Percentiles rank a stretch among this genome's conserved stretches.
Conservation (phyloP, 139 green algal species). For the Medakamo hakoo region DNA sequence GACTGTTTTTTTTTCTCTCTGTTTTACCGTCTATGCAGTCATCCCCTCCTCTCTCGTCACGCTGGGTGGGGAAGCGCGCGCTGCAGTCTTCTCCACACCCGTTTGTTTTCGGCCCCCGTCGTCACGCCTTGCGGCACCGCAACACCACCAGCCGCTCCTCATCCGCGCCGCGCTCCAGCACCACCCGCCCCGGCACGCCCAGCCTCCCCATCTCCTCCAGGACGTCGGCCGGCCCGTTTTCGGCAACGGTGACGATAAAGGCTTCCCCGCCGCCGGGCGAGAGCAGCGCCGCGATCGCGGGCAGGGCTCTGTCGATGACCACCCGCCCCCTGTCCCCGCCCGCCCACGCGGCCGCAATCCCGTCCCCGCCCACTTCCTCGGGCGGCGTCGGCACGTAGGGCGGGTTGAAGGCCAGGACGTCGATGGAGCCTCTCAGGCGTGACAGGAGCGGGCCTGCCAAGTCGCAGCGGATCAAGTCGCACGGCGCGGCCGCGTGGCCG, state of each 20-base stretch:
- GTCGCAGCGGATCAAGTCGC: conserved; percentile 31
- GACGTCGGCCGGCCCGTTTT: conserved; percentile 49
- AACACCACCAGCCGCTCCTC: conserved; percentile 49
- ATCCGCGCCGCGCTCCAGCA: conserved; percentile 31
- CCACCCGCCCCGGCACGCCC: conserved; percentile 20
- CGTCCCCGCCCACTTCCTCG: conserved; percentile 50
- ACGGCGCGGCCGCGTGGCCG: conserved; percentile 6
- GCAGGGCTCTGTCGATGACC: conserved; percentile 72
- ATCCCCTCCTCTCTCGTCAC: not conserved
- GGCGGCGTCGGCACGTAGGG: conserved; percentile 91
- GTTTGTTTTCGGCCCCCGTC: not conserved
- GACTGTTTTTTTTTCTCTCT: too few species aligned
- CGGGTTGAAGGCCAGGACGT: conserved; percentile 86
- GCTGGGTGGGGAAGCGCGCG: not conserved
- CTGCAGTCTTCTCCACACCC: too few species aligned
- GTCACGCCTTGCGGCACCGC: not conserved
- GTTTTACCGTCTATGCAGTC: too few species aligned
- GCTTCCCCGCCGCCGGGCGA: conserved; percentile 27
- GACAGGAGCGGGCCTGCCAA: conserved; percentile 17
- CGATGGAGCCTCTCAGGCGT: conserved; percentile 16
- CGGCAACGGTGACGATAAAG: conserved; percentile 56
- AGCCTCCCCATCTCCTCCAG: conserved; percentile 2
- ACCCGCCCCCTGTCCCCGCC: conserved; percentile 52
- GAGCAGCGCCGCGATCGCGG: conserved; percentile 34
- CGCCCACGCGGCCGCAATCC: conserved; percentile 71